These are phyloP conservation scores for Lasiodiplodia sp. DNA, from an alignment of 2,329 filamentous ascomycete genomes.

Conservation along the genomic window DNA sequence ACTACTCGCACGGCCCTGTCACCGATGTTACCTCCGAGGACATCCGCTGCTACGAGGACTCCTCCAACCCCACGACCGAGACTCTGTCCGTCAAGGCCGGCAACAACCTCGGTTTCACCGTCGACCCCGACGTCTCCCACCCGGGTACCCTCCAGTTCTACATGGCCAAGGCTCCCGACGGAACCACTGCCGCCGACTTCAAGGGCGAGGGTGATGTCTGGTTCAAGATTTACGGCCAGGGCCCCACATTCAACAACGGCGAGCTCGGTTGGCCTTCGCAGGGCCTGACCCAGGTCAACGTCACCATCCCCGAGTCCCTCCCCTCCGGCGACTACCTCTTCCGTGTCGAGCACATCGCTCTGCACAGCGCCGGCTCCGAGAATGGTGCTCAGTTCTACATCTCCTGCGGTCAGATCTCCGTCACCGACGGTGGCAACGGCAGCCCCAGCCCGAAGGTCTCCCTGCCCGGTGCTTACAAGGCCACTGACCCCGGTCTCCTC, in stretches of 20 bases:
- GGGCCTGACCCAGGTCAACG: conserved; percentile 39
- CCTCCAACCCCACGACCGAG: conserved; percentile 32
- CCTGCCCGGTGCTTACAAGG: conserved; percentile 52
- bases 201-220: conserved; percentile 43
- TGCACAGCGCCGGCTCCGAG: conserved; percentile 51
- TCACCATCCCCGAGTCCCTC: conserved; percentile 49
- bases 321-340: conserved; percentile 56
- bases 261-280: conserved; percentile 33
- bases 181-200: conserved; percentile 35
- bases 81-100: conserved; percentile 43
- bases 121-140: conserved; percentile 42
- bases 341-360: conserved; percentile 56
- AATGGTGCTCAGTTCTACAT: conserved; percentile 55
- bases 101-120: conserved; percentile 43
- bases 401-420: conserved; percentile 55
- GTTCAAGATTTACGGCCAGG: conserved; percentile 44
- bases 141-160: conserved; percentile 48
- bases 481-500: conserved; percentile 42
- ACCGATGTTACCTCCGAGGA: conserved; percentile 41
- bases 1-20: conserved; percentile 41
- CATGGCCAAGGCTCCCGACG: conserved; percentile 44
- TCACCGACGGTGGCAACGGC: conserved; percentile 49
- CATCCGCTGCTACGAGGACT: conserved; percentile 46
- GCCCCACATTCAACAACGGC: conserved; percentile 32
- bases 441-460: conserved; percentile 47